phyloP scores from a whole-genome alignment of 1,139 yeast species.

The Pichia sp. region DNA sequence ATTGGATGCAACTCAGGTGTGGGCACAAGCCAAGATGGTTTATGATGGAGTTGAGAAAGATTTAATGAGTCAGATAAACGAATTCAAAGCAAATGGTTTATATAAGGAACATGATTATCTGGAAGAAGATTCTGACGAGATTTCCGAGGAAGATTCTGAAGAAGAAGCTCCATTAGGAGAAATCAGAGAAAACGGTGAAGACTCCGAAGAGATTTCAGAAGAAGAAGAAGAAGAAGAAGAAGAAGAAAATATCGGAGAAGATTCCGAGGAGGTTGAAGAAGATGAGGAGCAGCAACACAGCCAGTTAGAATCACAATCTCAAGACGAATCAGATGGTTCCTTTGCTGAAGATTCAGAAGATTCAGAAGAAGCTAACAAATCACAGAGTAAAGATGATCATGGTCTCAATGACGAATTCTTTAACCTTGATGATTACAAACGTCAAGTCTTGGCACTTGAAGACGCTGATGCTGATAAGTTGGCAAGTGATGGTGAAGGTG shows the following conservation, averaged over 20 bases:
- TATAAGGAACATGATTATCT: conserved; percentile 10
- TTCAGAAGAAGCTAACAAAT: conserved; percentile 22
- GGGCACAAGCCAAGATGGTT: conserved; percentile 87
- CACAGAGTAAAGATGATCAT: no score
- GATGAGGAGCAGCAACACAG: conserved; percentile 30
- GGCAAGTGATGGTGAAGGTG: conserved; percentile 31
- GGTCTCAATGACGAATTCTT: conserved; percentile 84
- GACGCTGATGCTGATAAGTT: conserved; percentile 22
- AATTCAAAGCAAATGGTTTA: conserved; percentile 6
- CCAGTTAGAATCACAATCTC: conserved; percentile 18
- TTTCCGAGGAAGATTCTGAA: conserved; percentile 20
- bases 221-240: conserved; percentile 27
- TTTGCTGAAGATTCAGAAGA: conserved; percentile 22
- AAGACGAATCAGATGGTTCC: conserved; percentile 15
- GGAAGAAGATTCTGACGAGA: background rate
- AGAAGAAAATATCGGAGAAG: conserved; percentile 37
- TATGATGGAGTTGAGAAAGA: conserved; percentile 59
- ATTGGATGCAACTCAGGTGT: conserved; percentile 81
- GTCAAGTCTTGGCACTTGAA: conserved; percentile 70
- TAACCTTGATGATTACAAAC: conserved; percentile 77
- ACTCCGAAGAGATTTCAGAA: conserved; percentile 19
- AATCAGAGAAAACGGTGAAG: no score
- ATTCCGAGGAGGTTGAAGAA: conserved; percentile 32
- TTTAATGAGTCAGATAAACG: conserved; percentile 40
- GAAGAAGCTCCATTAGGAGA: conserved; percentile 23